These are phyloP conservation scores for Exophiala spinifera DNA, from an alignment of 2,329 filamentous ascomycete species.

Conservation along the genomic window DNA sequence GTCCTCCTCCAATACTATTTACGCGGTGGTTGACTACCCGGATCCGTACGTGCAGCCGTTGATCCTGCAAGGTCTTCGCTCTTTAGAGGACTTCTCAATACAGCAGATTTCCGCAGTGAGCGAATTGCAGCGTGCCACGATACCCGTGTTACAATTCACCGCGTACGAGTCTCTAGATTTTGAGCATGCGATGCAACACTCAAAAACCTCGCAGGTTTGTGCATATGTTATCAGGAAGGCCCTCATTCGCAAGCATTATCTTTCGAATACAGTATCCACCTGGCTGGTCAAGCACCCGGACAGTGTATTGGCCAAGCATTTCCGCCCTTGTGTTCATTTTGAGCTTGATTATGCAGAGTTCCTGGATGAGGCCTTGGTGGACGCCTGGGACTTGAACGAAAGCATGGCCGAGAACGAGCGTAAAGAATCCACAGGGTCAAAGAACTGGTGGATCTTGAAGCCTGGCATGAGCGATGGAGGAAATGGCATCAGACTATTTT, in stretches of 20 bases:
- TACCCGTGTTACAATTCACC: constrained; percentile 70
- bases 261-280: constrained; percentile 76
- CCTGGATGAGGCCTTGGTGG: constrained; percentile 84
- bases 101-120: constrained; percentile 53
- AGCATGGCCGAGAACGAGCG: constrained; percentile 69
- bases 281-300: constrained; percentile 82
- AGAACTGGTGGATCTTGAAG: constrained; percentile 97
- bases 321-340: constrained; percentile 78
- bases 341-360: constrained; percentile 98
- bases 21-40: constrained; percentile 78
- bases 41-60: constrained; percentile 87
- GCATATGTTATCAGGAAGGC: constrained; percentile 96
- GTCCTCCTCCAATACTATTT: constrained; percentile 42
- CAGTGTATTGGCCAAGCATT: constrained; percentile 65
- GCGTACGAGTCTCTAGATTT: constrained; percentile 89
- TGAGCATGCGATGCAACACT: constrained; percentile 63
- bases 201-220: constrained; percentile 68
- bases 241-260: constrained; percentile 91
- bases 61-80: constrained; percentile 68
- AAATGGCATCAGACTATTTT: constrained; percentile 88
- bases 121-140: constrained; percentile 46
- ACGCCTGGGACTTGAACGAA: constrained; percentile 81
- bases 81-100: constrained; percentile 56
- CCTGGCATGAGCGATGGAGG: constrained; percentile 96
- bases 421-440: constrained; percentile 37